Evolutionary conservation across 2,329 filamentous ascomycete species (phyloP), one percentile per base, ranked within the genome.

Genomic region (Clonostachys rosea): DNA sequence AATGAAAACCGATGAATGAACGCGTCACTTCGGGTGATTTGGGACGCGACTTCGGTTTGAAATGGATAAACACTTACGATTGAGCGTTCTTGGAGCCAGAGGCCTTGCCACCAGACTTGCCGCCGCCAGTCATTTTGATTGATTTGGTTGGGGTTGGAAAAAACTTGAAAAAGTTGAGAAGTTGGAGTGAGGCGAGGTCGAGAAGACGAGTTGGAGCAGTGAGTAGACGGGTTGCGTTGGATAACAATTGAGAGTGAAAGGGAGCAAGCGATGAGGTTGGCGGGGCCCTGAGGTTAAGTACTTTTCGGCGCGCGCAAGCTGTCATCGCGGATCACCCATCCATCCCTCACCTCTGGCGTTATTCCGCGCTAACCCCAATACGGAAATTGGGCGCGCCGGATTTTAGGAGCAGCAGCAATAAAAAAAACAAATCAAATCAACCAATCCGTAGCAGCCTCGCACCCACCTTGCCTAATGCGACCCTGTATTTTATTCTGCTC

Each of bases 81-180:
- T 97, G 94, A 68, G 94, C 89, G 82, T 88, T 95, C 90, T 99
- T 99, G 80, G 88, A 87, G 79, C 91, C 91, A 79, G 88, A 92
- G 81, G 92, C 91, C 87, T 97, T 97, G 86, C 94, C 94, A 76
- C 94, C 94, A 79, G 92, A 96, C 80, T 99, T 99, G 76, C 94
- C 94, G 76, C 92, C 92, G 84, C 92, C 92, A 90, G 94, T 95
- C 94, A 99, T 99, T 88, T 89, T 96, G 86, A 82, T 64, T 59
- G 58, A 65, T 62, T 57, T 59, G 60, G 60, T 16, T 43, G 43
- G 54, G 54, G 60, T 61, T 53, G 51, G 58, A 59, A 59, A 51
- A 47, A 52, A 52, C 44, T 47, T 52, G 49, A 47, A 44, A 51
- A 18, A 42, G 16, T 34, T 50, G 36, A 8, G 11, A n/a, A n/a